A percentile compares a stretch with the other conserved stretches of the same genome.
Conservation (phyloP, 805 yeast genomes). For the Pichia manshurica region DNA sequence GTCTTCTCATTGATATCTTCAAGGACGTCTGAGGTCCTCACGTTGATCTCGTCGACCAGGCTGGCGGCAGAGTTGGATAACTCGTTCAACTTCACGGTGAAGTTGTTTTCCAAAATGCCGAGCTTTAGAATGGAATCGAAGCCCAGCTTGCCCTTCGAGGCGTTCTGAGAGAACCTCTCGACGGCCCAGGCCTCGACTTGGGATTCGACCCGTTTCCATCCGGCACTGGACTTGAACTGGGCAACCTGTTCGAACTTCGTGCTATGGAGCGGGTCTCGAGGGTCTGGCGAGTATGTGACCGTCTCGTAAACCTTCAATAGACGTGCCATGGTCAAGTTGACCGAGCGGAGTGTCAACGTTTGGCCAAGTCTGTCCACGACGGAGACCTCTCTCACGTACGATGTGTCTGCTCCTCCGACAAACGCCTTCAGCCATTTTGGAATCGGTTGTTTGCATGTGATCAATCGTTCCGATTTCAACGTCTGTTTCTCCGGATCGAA, state of each 20-base stretch:
- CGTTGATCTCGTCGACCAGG: constrained; percentile 17
- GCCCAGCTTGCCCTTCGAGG: constrained; percentile 73
- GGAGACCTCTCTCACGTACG: constrained; percentile 85
- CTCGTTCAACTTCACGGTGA: neutral
- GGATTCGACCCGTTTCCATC: constrained; percentile 63
- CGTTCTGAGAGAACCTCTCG: constrained; percentile 83
- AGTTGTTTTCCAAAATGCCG: constrained; percentile 5
- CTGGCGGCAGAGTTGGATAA: constrained; percentile 15
- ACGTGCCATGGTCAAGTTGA: constrained; percentile 75
- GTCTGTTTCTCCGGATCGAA: constrained; percentile 46
- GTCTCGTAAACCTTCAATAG: constrained; percentile 78
- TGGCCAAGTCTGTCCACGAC: constrained; percentile 65
- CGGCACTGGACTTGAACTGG: constrained; percentile 78
- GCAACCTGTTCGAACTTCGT: constrained; percentile 80
- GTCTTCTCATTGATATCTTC: constrained; percentile 25
- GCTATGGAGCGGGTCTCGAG: constrained; percentile 38
- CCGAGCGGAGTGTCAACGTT: constrained; percentile 74
- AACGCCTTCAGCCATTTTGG: constrained; percentile 74
- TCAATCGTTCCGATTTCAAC: constrained; percentile 76
- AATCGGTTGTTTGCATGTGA: constrained; percentile 80
- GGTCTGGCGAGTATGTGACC: constrained; percentile 74
- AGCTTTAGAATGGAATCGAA: constrained; percentile 70
- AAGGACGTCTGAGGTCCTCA: constrained; percentile 21
- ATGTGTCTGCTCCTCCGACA: constrained; percentile 66
- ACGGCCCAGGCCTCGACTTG: constrained; percentile 90